These are phyloP conservation scores for Heliosperma pusillum DNA, from an alignment of 148 eudicot species.

Conservation along the genomic window DNA sequence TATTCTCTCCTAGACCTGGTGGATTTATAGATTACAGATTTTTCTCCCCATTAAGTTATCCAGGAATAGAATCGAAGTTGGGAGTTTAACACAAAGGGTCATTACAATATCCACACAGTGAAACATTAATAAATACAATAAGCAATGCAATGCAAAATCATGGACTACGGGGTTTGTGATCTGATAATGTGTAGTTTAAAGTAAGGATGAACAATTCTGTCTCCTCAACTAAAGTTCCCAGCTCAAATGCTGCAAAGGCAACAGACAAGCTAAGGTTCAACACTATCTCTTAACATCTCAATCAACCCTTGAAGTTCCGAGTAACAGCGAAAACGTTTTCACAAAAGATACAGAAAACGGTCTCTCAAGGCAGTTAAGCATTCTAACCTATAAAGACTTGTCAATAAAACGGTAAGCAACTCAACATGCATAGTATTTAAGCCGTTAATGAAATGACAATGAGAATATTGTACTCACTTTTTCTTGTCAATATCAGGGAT, in stretches of 20 bases:
- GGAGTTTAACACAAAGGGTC: background rate
- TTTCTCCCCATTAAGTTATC: no score
- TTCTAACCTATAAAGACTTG: background rate
- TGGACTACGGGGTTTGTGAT: background rate
- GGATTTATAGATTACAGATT: no score
- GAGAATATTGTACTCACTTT: constrained; percentile 45
- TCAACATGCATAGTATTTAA: background rate
- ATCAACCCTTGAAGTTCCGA: background rate
- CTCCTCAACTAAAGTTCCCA: background rate
- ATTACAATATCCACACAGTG: no score
- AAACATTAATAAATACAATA: no score
- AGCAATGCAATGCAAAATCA: no score
- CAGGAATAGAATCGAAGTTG: no score
- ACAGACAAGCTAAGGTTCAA: background rate
- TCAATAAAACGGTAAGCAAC: background rate
- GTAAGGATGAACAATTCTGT: background rate
- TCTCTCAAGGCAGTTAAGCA: background rate
- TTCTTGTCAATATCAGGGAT: constrained; percentile 96
- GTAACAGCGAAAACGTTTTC: background rate
- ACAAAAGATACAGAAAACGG: background rate
- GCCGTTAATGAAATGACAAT: background rate
- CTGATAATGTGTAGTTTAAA: background rate
- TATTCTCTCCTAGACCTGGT: no score
- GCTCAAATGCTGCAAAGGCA: no score
- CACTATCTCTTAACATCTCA: background rate